Conservation (phyloP, 192 early-diverging fungal species). For the Haplosporangium gracile region DNA sequence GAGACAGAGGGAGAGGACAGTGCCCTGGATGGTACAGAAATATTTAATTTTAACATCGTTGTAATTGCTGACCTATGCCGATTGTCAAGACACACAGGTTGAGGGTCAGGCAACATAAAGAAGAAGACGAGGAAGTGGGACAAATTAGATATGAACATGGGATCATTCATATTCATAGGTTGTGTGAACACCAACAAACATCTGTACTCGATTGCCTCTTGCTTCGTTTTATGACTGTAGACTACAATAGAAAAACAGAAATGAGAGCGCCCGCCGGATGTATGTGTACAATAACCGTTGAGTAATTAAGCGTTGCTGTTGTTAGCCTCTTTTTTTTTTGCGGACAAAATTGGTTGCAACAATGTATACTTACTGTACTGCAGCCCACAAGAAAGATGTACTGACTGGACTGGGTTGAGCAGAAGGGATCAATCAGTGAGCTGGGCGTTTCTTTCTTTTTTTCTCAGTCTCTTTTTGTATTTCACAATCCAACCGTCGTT, state of each 20-base stretch:
- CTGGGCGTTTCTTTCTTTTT: not conserved
- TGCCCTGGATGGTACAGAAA: not conserved
- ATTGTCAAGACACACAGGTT: not conserved
- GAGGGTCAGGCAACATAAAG: too few relatives aligned
- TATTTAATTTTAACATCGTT: conserved; percentile 3
- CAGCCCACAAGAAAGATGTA: too few relatives aligned
- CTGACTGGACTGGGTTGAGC: too few relatives aligned
- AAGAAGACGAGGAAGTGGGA: too few relatives aligned
- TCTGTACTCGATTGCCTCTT: not conserved
- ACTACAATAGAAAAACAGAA: not conserved
- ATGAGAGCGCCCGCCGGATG: not conserved
- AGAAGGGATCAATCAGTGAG: too few relatives aligned
- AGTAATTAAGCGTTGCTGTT: not conserved
- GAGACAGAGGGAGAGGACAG: not conserved
- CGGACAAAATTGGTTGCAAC: not conserved
- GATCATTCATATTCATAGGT: too few relatives aligned
- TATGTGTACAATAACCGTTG: not conserved
- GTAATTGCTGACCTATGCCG: conserved; percentile 8
- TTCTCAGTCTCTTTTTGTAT: not conserved
- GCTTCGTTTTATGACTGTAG: not conserved
- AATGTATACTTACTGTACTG: not conserved
- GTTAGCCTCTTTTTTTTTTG: not conserved
- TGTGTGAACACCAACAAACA: too few relatives aligned
- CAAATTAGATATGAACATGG: too few relatives aligned
- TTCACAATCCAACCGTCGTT: not conserved